Conservation (phyloP, 2,329 filamentous ascomycete genomes). For the Venturia carpophila region DNA sequence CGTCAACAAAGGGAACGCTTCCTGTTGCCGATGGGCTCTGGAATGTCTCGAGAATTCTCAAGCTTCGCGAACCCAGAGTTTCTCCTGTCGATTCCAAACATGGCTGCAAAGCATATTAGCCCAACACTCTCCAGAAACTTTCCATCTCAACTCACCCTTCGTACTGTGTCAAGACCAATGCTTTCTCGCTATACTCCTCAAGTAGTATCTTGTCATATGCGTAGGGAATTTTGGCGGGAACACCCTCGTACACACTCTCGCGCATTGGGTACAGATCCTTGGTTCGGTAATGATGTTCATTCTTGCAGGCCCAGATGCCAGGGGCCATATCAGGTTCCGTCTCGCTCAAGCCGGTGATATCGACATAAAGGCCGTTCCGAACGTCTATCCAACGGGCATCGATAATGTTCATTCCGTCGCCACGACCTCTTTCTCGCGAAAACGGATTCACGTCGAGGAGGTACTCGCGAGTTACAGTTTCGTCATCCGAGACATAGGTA, state of each 20-base stretch:
- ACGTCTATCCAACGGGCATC: slow-evolving; percentile 78
- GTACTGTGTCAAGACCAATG: slow-evolving; percentile 53
- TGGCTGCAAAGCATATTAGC: slow-evolving; percentile 13
- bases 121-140: background rate
- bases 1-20: background rate
- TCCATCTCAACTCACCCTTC: slow-evolving; percentile 46
- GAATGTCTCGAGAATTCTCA: background rate
- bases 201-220: slow-evolving; percentile 57
- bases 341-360: slow-evolving; percentile 71
- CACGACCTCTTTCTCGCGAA: slow-evolving; percentile 51
- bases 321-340: slow-evolving; percentile 51
- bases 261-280: slow-evolving; percentile 71
- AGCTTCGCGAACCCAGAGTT: slow-evolving; percentile 13
- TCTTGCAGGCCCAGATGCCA: slow-evolving; percentile 71
- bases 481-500: slow-evolving; percentile 32
- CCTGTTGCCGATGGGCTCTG: background rate
- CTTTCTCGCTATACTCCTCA: slow-evolving; percentile 58
- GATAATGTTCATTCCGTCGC: slow-evolving; percentile 69
- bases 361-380: slow-evolving; percentile 68
- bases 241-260: slow-evolving; percentile 65
- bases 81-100: slow-evolving; percentile 12
- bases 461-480: slow-evolving; percentile 45
- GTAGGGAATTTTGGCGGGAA: slow-evolving; percentile 61
- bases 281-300: slow-evolving; percentile 62
- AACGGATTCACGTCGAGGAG: slow-evolving; percentile 72